Percentiles rank a stretch among this genome's conserved stretches.
Conservation (phyloP, 257 asterid genomes). For the Plantago ovata region DNA sequence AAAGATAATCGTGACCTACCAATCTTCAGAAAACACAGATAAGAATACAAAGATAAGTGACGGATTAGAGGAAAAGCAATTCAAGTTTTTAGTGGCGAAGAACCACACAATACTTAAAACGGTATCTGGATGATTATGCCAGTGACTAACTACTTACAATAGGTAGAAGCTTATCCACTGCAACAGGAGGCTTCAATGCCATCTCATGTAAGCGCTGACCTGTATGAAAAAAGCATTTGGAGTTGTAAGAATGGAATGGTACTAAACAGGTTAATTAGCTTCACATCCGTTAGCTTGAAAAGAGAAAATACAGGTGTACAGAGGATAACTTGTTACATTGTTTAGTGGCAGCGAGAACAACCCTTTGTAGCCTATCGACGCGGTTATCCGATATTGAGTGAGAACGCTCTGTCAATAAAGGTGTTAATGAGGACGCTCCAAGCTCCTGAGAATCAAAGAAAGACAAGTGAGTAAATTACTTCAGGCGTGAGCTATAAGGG, state of each 20-base stretch:
- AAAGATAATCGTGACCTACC: constrained; percentile 57
- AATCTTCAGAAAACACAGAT: constrained; percentile 40
- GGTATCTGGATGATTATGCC: too few species aligned
- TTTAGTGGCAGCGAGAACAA: constrained; percentile 81
- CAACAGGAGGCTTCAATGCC: constrained; percentile 69
- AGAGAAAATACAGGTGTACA: background rate
- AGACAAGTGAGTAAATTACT: constrained; percentile 4
- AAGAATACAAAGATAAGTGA: constrained; percentile 9
- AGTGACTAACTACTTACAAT: constrained; percentile 39
- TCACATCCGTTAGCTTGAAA: too few species aligned
- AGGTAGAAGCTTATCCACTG: constrained; percentile 51
- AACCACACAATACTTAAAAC: background rate
- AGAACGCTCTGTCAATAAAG: constrained; percentile 77
- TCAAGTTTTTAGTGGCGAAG: background rate
- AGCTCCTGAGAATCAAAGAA: constrained; percentile 54
- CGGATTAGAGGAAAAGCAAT: background rate
- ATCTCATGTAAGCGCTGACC: constrained; percentile 94
- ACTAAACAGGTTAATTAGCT: background rate
- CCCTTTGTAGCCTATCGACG: constrained; percentile 78
- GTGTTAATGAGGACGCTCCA: constrained; percentile 89
- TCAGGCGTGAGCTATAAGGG: background rate
- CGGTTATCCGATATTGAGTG: constrained; percentile 73
- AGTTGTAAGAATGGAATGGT: constrained; percentile 13
- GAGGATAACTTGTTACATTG: constrained; percentile 47
- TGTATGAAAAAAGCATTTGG: constrained; percentile 20